These are phyloP conservation scores for Phalaenopsis aphrodite DNA, from an alignment of 106 monocot genomes.

Conservation along the genomic window DNA sequence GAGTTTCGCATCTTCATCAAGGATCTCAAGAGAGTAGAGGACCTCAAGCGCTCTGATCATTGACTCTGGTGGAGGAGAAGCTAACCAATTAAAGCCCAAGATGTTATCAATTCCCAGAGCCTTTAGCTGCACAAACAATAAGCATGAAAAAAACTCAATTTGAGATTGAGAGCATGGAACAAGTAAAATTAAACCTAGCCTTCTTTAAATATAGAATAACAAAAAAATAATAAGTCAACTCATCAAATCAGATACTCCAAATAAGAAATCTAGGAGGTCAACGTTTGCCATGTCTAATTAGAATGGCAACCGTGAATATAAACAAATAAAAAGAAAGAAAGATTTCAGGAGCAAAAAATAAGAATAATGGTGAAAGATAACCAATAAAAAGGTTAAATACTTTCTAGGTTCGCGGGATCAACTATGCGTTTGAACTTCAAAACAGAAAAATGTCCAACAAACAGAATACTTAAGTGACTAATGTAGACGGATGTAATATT, in stretches of 20 bases:
- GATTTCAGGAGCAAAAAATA: neutral
- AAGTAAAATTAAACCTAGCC: neutral
- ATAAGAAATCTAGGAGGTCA: neutral
- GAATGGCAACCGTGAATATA: neutral
- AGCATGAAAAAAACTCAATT: neutral
- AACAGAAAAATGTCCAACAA: neutral
- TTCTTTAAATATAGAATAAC: neutral
- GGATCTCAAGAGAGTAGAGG: conserved; percentile 80
- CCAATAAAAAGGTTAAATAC: neutral
- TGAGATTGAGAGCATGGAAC: neutral
- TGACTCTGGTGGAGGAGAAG: conserved; percentile 87
- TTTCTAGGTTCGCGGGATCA: neutral
- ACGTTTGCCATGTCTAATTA: neutral
- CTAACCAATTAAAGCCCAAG: conserved; percentile 87
- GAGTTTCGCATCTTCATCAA: conserved; percentile 95
- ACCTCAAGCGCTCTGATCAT: conserved; percentile 95
- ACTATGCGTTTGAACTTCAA: neutral
- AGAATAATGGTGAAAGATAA: neutral
- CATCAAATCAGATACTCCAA: neutral
- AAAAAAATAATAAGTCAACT: neutral
- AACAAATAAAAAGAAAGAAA: neutral
- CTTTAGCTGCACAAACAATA: conserved; percentile 47
- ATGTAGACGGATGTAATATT: neutral
- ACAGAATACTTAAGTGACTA: neutral
- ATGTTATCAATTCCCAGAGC: conserved; percentile 95